Percentiles rank a stretch among this genome's conserved stretches.
Conservation (phyloP, 1,139 yeast species). For the Geotrichum restrictum region DNA sequence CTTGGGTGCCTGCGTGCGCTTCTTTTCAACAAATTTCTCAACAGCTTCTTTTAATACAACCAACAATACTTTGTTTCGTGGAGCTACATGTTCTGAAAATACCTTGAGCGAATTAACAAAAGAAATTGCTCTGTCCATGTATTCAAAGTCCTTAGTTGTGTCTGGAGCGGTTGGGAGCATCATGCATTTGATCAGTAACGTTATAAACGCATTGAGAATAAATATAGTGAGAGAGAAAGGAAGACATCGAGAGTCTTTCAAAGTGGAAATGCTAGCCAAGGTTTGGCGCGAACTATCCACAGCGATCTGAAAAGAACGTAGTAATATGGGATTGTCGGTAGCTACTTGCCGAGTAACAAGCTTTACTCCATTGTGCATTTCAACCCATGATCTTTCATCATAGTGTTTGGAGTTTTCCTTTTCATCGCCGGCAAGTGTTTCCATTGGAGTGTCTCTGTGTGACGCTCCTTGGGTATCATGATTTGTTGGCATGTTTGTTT, state of each 20-base stretch:
- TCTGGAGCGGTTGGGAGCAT: slow-evolving; percentile 28
- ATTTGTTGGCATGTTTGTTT: too few species aligned
- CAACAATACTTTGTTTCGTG: neutral
- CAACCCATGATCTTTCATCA: slow-evolving; percentile 14
- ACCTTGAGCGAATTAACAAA: slow-evolving; percentile 2
- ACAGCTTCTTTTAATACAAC: neutral
- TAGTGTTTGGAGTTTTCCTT: too few species aligned
- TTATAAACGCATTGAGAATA: slow-evolving; percentile 29
- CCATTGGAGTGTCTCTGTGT: too few species aligned
- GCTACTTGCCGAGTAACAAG: slow-evolving; percentile 13
- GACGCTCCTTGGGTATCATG: neutral
- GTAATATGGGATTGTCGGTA: slow-evolving; percentile 25
- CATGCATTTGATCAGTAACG: slow-evolving; percentile 31
- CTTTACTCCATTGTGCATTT: slow-evolving; percentile 16
- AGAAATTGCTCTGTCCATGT: slow-evolving; percentile 23
- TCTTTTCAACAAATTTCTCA: slow-evolving; percentile 1
- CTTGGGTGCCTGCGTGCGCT: neutral
- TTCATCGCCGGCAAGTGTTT: too few species aligned
- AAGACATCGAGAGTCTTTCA: neutral
- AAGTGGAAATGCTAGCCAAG: slow-evolving; percentile 19
- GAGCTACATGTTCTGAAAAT: neutral
- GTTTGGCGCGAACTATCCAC: slow-evolving; percentile 28
- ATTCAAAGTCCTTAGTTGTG: slow-evolving; percentile 28
- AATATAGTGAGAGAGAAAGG: slow-evolving; percentile 23
- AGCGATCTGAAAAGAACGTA: slow-evolving; percentile 28